These are phyloP conservation scores for Monosporascus sp. DNA, from an alignment of 2,329 filamentous ascomycete species.

Conservation along the genomic window DNA sequence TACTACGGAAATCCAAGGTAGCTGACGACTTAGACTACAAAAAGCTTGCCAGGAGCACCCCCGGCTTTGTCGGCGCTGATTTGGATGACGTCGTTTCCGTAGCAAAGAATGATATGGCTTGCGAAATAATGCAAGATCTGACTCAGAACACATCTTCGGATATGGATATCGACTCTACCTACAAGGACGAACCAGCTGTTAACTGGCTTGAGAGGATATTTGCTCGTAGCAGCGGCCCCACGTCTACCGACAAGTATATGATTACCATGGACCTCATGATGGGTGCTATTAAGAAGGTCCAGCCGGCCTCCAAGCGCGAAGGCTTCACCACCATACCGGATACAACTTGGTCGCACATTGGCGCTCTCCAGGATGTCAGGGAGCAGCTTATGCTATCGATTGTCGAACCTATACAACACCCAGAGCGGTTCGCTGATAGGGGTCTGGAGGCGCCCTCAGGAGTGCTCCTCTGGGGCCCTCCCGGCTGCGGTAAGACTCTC, in stretches of 20 bases:
- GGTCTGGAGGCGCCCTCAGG: constrained; percentile 80
- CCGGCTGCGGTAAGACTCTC: constrained; percentile 93
- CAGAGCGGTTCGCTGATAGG: constrained; percentile 68
- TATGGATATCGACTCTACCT: constrained; percentile 18
- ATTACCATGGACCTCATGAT: constrained; percentile 61
- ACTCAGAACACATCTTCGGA: constrained; percentile 12
- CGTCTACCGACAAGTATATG: constrained; percentile 16
- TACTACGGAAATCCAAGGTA: constrained; percentile 62
- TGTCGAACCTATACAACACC: constrained; percentile 80
- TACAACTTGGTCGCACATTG: constrained; percentile 89
- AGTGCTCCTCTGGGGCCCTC: constrained; percentile 92
- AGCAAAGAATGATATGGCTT: constrained; percentile 33
- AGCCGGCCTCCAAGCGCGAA: constrained; percentile 81
- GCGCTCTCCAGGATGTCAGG: constrained; percentile 73
- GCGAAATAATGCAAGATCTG: constrained; percentile 23
- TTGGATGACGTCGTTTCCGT: constrained; percentile 57
- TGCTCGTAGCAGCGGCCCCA: constrained; percentile 12
- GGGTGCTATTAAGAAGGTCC: constrained; percentile 66
- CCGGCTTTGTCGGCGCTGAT: constrained; percentile 91
- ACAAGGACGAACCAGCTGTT: constrained; percentile 4
- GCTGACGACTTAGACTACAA: constrained; percentile 67
- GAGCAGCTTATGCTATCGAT: constrained; percentile 80
- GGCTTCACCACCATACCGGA: constrained; percentile 92
- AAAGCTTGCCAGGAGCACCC: constrained; percentile 73
- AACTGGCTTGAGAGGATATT: constrained; percentile 9